Evolutionary conservation across 2,329 filamentous ascomycete genomes (phyloP), one percentile per base, ranked within the genome.

Genomic region (Cercospora zeina): DNA sequence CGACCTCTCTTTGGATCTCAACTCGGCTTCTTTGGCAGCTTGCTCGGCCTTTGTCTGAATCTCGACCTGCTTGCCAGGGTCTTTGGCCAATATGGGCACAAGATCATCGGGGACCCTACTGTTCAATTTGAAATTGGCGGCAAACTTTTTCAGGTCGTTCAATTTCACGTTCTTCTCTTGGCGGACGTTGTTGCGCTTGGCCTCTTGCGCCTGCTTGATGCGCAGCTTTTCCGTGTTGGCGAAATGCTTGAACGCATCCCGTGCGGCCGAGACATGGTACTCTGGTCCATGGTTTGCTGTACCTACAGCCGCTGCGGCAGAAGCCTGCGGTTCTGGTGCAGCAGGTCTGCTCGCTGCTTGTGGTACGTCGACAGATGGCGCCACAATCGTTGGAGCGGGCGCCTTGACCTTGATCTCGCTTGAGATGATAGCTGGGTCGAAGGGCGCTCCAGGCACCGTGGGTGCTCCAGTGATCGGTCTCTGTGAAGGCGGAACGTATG

Each of bases 71-170:
- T 97, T 99, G 50, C 81, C 84, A n/a, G 92, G 92, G 73, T 99
- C 95, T 75, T 97, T 99, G 62, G 95, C 93, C 64, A 99, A 89
- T 68, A 99, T 99, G 1, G 91, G 89, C 30, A 99, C 92, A 36
- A 99, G 79, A 76, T 99, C 95, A 56, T 85, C 87, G 1, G 95
- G 95, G 10, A 99, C 92, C 5, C 93, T 92, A 2, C 93, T 97
- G 54, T 90, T 89, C 16, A 99, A 84, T 78, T 97, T 97, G 82
- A 99, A 99, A 73, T 85, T 95, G 69, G 88, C 85, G 0, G 95
- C 91, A 76, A 99, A 99, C 73, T 93, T 96, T 81, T 95, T 96
- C 62, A 99, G 79, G 77, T 99, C 95, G 63, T 91, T 96, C 65
- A 99, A 77, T 77, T 96, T 97, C 67, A 95, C 87, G 68, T 93